Evolutionary conservation across 495 filamentous ascomycete genomes (phyloP).

Genomic region (Delitschia confertaspora): DNA sequence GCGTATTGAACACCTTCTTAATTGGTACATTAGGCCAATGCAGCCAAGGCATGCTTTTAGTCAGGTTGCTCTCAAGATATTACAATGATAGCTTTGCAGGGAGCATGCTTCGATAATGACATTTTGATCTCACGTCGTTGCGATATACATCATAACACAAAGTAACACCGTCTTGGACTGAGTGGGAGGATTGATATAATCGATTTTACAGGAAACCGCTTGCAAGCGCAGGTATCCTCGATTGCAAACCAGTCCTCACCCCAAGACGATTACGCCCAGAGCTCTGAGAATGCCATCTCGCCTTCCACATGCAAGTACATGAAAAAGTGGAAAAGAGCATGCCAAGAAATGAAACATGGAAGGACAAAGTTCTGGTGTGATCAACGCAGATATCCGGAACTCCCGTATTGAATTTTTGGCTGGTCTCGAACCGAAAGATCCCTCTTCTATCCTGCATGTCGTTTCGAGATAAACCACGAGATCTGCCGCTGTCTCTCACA

Average conservation of each 20-base stretch:
- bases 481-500: constrained; percentile 25
- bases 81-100: no score
- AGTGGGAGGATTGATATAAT: constrained; percentile 21
- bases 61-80: no score
- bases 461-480: constrained; percentile 26
- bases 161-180: no score
- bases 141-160: no score
- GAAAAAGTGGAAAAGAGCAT: constrained; percentile 19
- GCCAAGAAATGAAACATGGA: constrained; percentile 15
- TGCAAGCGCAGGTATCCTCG: constrained; percentile 28
- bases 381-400: constrained; percentile 80
- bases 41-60: no score
- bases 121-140: no score
- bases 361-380: constrained; percentile 23
- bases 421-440: constrained; percentile 34
- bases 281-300: constrained; percentile 30
- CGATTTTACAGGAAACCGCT: constrained; percentile 25
- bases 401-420: constrained; percentile 44
- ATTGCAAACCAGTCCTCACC: constrained; percentile 29
- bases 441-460: constrained; percentile 39
- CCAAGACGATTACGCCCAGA: constrained; percentile 21
- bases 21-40: no score
- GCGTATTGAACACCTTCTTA: no score
- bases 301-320: constrained; percentile 31
- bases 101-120: no score